Conservation (phyloP, 352 stramenopile species). For the Globisporangium viniferum region DNA sequence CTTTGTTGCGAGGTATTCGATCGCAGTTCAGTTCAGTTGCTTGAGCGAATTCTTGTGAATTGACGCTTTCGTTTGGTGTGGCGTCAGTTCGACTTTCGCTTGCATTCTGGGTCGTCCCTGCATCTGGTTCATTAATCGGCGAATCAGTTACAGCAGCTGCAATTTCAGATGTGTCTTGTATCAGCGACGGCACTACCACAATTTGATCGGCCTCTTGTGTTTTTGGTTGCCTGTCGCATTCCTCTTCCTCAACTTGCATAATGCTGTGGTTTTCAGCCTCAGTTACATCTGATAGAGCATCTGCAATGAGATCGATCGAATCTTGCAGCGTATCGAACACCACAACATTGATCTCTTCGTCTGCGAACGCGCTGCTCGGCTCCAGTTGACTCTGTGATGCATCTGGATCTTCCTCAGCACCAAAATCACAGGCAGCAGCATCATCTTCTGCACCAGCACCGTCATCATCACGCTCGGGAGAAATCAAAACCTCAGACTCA, state of each 20-base stretch:
- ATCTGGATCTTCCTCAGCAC: background rate
- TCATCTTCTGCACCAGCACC: background rate
- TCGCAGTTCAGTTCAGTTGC: background rate
- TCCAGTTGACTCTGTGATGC: background rate
- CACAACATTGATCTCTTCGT: conserved; percentile 11
- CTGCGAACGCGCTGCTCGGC: background rate
- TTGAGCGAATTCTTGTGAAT: background rate
- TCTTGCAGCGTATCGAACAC: conserved; percentile 26
- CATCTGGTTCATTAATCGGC: no score
- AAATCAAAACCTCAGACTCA: background rate
- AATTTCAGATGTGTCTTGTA: background rate
- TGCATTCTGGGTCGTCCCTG: background rate
- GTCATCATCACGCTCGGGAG: background rate
- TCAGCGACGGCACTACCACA: no score
- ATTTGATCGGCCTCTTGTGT: background rate
- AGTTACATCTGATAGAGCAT: background rate
- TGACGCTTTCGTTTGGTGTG: background rate
- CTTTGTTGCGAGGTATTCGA: background rate
- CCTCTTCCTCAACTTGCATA: background rate
- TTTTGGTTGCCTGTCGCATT: background rate
- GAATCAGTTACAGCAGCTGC: background rate
- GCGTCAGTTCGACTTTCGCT: background rate
- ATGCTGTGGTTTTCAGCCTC: background rate
- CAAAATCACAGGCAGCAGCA: no score
- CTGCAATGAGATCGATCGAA: conserved; percentile 28